Evolutionary conservation across 805 yeast genomes (phyloP), one percentile per base, ranked within the genome.

Genomic region (Ogataea pignaliae): DNA sequence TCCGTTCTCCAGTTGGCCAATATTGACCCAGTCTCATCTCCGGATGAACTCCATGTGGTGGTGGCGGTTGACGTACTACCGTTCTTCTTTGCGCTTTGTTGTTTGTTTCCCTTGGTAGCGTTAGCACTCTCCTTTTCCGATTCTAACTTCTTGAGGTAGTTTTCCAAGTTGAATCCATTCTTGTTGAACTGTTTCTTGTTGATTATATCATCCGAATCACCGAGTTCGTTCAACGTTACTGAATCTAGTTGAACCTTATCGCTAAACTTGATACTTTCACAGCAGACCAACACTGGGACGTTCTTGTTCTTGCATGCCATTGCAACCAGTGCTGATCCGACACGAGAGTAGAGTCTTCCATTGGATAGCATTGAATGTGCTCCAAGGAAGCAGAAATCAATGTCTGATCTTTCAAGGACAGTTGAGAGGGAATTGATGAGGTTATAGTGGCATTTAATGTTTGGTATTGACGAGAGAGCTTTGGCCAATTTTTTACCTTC

Each of bases 301-400:
- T 89, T 86, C 59, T 90, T 80, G 43, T 85, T 79, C 53, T 85
- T 83, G 18, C 96, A 90, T 67, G 85, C 79, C 88, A 91, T 87
- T 9, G 98, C 95, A 37, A 93, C 78, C 66, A 90, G 70, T 1
- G 97, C 96, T 8, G 97, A 84, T 17, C 99, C 99, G 14, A 88
- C 97, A 49, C 99, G 78, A 1, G 97, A 86, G 60, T 87, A 89
- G 44, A 93, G 73, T 61, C 89, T 79, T 1, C 99, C 99, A 60
- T 93, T 93, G 9, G 97, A 88, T 45, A 93, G 74, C 87, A 93
- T 89, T 29, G 97, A 95, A 61, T 93, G 98, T 0, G 98, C 98
- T 13, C 99, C 99, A 31, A 93, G 71, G 63, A 93, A 85, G 7
- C 93, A 95, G 52, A 85, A 84, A 55, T 93, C 93, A 30, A 93